Evolutionary conservation across 371 early-diverging fungal genomes (phyloP), one percentile per base, ranked within the genome.

Genomic region (Apophysomyces elegans): DNA sequence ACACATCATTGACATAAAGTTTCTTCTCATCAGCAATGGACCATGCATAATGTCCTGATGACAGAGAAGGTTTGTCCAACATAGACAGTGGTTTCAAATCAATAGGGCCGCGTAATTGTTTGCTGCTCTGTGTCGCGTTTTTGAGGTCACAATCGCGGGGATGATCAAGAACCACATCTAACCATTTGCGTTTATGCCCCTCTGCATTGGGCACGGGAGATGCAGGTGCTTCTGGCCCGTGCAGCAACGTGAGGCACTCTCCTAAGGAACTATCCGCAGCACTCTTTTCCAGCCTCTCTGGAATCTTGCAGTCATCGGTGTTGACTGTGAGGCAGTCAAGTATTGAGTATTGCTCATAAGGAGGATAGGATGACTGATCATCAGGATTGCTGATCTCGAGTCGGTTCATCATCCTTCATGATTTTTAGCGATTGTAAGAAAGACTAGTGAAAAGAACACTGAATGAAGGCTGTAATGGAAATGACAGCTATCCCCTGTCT

Each of bases 131-230:
- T n/a, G 13, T 18, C 5, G 46, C 46, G 46, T 5, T 18, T 13
- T 45, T 45, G 13, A 45, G 16, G 6, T 45, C 59, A 12, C 50
- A 41, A 11, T 56, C 66, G 32, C 60, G 61, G 13, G 46, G 21
- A 3, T 69, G 56, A 36, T 69, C 65, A n/a, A 69, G 66, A 18
- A 69, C 61, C 39, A 61, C 36, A 14, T 56, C 60, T 13, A 69
- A 56, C 69, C 69, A 69, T 32, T 65, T 47, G 37, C 59, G 59
- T 37, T 59, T 59, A 18, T 46, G 43, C 46, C 46, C 16, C 13
- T 18, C 46, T 45, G 46, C 46, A 45, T 45, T 12, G 13, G 46
- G 46, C 46, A 45, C n/a, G 46, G 46, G 46, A 45, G 46, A 45
- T 45, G 46, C 46, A 45, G 46, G 46, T 45, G 46, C 46, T 13